phyloP scores from a whole-genome alignment of 208 protist genomes.

The Leishmania lainsoni region DNA sequence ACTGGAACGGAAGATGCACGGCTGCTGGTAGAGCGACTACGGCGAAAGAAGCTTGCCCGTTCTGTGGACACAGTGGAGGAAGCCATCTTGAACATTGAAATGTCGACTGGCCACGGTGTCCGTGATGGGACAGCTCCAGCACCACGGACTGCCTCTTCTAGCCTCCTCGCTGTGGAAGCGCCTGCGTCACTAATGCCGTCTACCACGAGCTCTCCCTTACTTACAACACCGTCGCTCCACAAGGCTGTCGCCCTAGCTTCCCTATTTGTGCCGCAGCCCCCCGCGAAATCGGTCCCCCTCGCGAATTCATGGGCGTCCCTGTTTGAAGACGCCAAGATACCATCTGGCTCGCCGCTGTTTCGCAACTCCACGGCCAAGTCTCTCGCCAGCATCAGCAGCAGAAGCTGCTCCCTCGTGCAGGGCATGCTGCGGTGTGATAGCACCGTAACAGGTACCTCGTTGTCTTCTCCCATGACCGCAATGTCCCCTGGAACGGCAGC shows the following conservation, averaged over 20 bases:
- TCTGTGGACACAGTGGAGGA: slow-evolving; percentile 71
- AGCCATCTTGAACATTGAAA: slow-evolving; percentile 81
- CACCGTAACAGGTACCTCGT: background rate
- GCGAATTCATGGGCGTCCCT: slow-evolving; percentile 38
- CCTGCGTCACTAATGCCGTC: background rate
- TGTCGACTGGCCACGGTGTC: slow-evolving; percentile 15
- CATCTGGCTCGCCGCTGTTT: slow-evolving; percentile 32
- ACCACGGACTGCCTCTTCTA: background rate
- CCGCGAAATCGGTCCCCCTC: background rate
- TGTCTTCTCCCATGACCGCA: background rate
- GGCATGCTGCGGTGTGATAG: background rate
- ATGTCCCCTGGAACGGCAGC: background rate
- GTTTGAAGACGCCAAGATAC: slow-evolving; percentile 31
- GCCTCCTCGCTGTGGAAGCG: background rate
- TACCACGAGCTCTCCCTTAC: background rate
- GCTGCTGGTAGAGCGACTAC: slow-evolving; percentile 30
- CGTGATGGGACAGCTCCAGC: background rate
- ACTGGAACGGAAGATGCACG: slow-evolving; percentile 59
- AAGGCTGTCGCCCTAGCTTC: background rate
- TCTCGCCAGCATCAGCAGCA: background rate
- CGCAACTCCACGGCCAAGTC: slow-evolving; percentile 16
- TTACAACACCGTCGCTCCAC: background rate
- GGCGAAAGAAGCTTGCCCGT: slow-evolving; percentile 28
- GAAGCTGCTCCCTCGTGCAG: background rate
- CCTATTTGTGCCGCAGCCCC: background rate